A percentile compares a stretch with the other conserved stretches of the same genome.
phyloP scores from a whole-genome alignment of 495 filamentous ascomycete species.

The Aspergillus hancockii region DNA sequence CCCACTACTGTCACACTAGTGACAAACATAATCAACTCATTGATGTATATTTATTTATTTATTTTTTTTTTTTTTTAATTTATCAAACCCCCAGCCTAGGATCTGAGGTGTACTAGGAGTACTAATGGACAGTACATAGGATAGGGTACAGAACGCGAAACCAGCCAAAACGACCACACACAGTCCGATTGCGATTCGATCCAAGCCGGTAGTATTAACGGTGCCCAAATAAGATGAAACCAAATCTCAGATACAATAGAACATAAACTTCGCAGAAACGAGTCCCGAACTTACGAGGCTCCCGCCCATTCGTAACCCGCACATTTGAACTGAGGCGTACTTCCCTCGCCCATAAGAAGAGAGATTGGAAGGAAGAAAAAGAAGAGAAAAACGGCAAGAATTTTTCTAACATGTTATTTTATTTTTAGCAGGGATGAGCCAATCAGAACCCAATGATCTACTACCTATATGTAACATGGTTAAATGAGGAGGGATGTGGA shows the following conservation, averaged over 20 bases:
- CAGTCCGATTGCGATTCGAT: neutral
- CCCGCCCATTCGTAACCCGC: neutral
- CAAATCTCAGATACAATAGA: neutral
- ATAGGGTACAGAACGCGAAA: neutral
- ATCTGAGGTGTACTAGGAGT: slow-evolving; percentile 14
- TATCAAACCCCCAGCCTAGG: slow-evolving; percentile 7
- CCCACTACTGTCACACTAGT: slow-evolving; percentile 32
- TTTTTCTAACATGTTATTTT: slow-evolving; percentile 14
- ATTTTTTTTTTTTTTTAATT: slow-evolving; percentile 9
- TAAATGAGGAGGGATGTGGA: slow-evolving; percentile 24
- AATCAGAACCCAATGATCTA: slow-evolving; percentile 27
- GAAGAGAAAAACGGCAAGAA: neutral
- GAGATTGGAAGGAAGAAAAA: neutral
- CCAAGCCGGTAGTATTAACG: neutral
- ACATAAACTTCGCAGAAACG: neutral
- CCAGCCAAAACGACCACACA: neutral
- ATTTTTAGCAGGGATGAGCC: slow-evolving; percentile 23
- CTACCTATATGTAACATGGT: slow-evolving; percentile 25
- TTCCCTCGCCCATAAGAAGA: neutral
- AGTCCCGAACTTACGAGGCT: neutral
- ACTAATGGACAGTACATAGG: neutral
- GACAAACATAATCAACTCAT: slow-evolving; percentile 30
- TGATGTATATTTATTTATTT: slow-evolving; percentile 20
- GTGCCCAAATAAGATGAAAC: neutral
- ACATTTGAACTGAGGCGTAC: neutral